phyloP scores from a whole-genome alignment of 2,329 filamentous ascomycete species.

The Emmonsia crescens region DNA sequence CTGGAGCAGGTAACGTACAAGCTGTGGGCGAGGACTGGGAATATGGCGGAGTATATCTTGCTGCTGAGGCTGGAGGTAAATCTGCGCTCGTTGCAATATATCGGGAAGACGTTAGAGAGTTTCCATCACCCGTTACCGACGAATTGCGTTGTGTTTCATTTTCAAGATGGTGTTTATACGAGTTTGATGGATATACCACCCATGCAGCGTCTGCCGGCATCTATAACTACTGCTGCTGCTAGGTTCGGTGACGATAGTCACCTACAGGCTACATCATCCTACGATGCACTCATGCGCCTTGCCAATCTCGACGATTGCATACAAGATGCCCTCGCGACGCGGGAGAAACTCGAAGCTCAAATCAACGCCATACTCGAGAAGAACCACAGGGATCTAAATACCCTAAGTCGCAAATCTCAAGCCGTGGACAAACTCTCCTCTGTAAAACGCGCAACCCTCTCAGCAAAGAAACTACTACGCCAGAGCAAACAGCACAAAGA shows the following conservation, averaged over 20 bases:
- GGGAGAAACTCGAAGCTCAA: constrained; percentile 62
- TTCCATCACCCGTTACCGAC: constrained; percentile 64
- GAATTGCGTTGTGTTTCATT: constrained; percentile 77
- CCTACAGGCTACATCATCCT: constrained; percentile 59
- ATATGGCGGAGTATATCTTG: constrained; percentile 47
- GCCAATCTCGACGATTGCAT: constrained; percentile 84
- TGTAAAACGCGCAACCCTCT: constrained; percentile 43
- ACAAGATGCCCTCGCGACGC: constrained; percentile 73
- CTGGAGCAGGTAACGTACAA: constrained; percentile 55
- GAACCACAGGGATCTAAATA: constrained; percentile 24
- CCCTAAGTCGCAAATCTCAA: constrained; percentile 25
- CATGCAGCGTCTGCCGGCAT: constrained; percentile 18
- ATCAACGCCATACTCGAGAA: constrained; percentile 49
- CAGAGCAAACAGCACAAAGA: constrained; percentile 51
- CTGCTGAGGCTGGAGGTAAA: constrained; percentile 64
- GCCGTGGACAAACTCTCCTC: constrained; percentile 31
- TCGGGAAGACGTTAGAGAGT: constrained; percentile 54
- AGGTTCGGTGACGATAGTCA: constrained; percentile 24
- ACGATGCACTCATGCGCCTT: constrained; percentile 77
- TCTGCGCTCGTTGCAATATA: constrained; percentile 63
- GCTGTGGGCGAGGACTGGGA: constrained; percentile 58
- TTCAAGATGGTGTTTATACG: constrained; percentile 77
- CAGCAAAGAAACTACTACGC: constrained; percentile 57
- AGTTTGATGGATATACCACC: constrained; percentile 56
- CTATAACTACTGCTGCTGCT: constrained; percentile 10